These are phyloP conservation scores for Leccinum uliginosum DNA, from an alignment of 768 basidiomycete species.

Conservation along the genomic window DNA sequence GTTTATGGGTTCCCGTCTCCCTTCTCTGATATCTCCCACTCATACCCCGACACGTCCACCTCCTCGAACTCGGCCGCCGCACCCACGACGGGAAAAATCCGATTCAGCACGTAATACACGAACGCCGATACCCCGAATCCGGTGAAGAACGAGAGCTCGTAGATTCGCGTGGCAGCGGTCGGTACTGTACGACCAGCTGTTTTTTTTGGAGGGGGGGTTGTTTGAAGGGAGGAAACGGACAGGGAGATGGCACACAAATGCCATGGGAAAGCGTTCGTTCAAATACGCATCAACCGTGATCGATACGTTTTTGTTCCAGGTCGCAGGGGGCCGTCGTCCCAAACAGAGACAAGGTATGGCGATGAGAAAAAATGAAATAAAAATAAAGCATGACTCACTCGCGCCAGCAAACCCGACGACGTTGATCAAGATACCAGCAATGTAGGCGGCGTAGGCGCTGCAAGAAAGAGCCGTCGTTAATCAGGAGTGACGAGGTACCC, in stretches of 20 bases:
- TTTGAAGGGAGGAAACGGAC: neutral
- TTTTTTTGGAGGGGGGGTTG: neutral
- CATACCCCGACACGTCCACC: constrained; percentile 44
- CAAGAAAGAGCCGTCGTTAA: neutral
- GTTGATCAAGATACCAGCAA: constrained; percentile 76
- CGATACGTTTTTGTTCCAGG: neutral
- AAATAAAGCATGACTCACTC: constrained; percentile 36
- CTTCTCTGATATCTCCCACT: neutral
- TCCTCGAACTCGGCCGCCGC: constrained; percentile 47
- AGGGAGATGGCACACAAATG: neutral
- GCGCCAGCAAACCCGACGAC: constrained; percentile 79
- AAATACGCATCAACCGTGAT: neutral
- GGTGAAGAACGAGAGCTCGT: constrained; percentile 80
- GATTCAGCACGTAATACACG: constrained; percentile 58
- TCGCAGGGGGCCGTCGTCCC: neutral
- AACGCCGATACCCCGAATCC: constrained; percentile 68
- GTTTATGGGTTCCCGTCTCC: neutral
- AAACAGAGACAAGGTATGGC: neutral
- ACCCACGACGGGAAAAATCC: constrained; percentile 57
- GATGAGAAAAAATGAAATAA: neutral
- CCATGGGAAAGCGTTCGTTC: neutral
- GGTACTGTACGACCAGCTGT: constrained; percentile 58
- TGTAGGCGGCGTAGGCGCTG: constrained; percentile 64
- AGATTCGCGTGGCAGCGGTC: constrained; percentile 65
- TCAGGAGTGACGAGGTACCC: neutral